A percentile compares a stretch with the other conserved stretches of the same genome.
Conservation (phyloP, 139 green algal genomes). For the Nannochloris sp. region DNA sequence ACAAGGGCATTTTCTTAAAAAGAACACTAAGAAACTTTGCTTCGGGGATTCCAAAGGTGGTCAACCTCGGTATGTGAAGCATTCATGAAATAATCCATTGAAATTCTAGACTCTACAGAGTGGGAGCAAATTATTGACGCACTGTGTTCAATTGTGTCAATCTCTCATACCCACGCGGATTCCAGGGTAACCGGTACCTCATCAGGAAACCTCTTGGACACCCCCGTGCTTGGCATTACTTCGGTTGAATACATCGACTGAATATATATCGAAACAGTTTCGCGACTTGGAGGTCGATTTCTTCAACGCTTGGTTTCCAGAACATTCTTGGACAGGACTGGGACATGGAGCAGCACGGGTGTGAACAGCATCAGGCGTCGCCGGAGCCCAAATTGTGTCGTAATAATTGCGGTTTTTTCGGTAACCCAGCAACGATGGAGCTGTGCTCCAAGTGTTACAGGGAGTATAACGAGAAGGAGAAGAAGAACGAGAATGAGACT, state of each 20-base stretch:
- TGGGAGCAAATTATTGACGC: too few relatives aligned
- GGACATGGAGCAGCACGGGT: constrained; percentile 4
- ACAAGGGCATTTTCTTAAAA: too few relatives aligned
- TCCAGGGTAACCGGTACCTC: background rate
- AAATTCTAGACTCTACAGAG: too few relatives aligned
- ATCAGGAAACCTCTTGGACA: background rate
- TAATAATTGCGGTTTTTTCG: constrained; percentile 28
- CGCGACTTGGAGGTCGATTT: background rate
- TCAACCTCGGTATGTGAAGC: too few relatives aligned
- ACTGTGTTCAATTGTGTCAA: background rate
- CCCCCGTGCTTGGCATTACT: constrained; percentile 4
- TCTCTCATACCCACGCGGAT: background rate
- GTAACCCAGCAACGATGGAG: constrained; percentile 13
- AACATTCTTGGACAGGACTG: background rate
- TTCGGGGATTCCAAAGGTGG: too few relatives aligned
- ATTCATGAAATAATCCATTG: too few relatives aligned
- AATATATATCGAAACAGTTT: too few relatives aligned
- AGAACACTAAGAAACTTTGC: too few relatives aligned
- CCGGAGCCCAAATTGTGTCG: constrained; percentile 14
- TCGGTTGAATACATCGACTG: too few relatives aligned
- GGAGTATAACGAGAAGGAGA: constrained; percentile 11
- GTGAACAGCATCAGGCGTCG: constrained; percentile 9
- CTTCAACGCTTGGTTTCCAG: background rate
- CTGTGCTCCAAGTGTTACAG: constrained; percentile 28
- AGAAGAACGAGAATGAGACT: constrained; percentile 2